Conservation (phyloP, 2,329 filamentous ascomycete species). For the Thermochaetoides dissita region DNA sequence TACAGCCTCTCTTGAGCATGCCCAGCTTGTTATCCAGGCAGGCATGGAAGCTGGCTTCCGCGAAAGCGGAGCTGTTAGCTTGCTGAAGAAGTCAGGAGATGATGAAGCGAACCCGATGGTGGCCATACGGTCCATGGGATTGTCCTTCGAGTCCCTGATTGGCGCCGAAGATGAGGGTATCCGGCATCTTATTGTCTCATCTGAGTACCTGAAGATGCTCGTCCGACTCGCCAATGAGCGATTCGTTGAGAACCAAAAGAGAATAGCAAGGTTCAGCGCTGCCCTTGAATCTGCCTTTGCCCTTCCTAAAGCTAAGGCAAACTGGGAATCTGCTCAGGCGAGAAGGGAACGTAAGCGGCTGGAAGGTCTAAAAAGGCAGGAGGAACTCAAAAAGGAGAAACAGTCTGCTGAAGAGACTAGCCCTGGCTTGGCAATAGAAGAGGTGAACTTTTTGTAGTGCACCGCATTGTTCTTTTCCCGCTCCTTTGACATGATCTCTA, state of each 20-base stretch:
- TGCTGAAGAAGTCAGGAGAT: conserved; percentile 24
- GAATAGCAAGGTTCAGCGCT: conserved; percentile 50
- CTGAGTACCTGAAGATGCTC: conserved; percentile 53
- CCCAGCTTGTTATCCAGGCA: conserved; percentile 60
- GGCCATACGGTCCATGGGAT: conserved; percentile 69
- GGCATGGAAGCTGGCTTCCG: conserved; percentile 75
- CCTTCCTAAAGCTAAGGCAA: conserved; percentile 19
- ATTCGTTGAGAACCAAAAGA: conserved; percentile 53
- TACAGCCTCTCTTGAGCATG: conserved; percentile 58
- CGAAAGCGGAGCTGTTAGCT: conserved; percentile 71
- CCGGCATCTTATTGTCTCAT: conserved; percentile 40
- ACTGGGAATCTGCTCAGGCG: conserved; percentile 41
- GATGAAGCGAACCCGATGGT: conserved; percentile 52
- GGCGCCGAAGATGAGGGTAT: conserved; percentile 36
- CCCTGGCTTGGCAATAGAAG: conserved; percentile 4
- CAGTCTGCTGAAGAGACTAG: not conserved
- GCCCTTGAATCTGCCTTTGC: conserved; percentile 30
- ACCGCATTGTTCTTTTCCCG: not conserved
- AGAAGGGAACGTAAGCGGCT: conserved; percentile 42
- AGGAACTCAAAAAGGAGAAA: conserved; percentile 21
- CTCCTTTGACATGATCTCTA: not conserved
- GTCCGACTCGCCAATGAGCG: conserved; percentile 59
- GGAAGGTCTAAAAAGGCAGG: conserved; percentile 42
- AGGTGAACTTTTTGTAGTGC: conserved; percentile 6
- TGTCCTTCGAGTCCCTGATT: conserved; percentile 69